Evolutionary conservation across 345 rosid genomes (phyloP), one percentile per base, ranked within the genome.

Genomic region (Geranium rotundifolium): DNA sequence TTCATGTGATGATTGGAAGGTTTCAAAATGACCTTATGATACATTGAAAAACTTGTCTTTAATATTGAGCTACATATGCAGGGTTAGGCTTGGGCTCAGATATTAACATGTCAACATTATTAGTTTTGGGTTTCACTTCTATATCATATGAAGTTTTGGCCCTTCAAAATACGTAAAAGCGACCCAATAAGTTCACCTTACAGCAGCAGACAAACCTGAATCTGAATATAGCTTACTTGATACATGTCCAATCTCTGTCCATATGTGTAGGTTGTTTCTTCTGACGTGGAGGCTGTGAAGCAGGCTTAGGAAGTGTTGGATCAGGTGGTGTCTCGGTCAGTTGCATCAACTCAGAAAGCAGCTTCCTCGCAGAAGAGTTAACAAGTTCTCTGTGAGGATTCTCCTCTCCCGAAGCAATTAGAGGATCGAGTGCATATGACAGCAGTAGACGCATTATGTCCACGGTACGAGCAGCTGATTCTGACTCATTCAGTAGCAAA

Each of bases 201-300:
- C 14, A 41, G 50, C 50, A 41, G 8, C 14, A 41, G 50, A 5
- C 41, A 34, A 34, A 34, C 5, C 8, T 4, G 5, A 41, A 5
- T 41, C 12, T 12, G 1, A 41, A 65, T 57, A 7, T 31, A 19
- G 81, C 97, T 86, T 86, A 88, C 96, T 79, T 84, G 60, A 85
- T 76, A 77, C 97, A 88, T 63, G 81, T 79, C 96, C 97, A 90
- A 66, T 84, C 96, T 23, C 91, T 82, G 61, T 76, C 76, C 76
- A 67, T 13, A 39, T 62, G 17, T 54, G 63, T 62, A 34, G 37
- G 61, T 58, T 55, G 66, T 56, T 78, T 70, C 66, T 78, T 75
- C 13, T 57, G 60, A 23, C 54, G 67, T 37, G 65, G 61, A 69
- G 67, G 65, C 54, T 68, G 77, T 55, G 71, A 54, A 70, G 78